Evolutionary conservation across 306 rosid genomes (phyloP).

Genomic region (Amphicarpaea edgeworthii): DNA sequence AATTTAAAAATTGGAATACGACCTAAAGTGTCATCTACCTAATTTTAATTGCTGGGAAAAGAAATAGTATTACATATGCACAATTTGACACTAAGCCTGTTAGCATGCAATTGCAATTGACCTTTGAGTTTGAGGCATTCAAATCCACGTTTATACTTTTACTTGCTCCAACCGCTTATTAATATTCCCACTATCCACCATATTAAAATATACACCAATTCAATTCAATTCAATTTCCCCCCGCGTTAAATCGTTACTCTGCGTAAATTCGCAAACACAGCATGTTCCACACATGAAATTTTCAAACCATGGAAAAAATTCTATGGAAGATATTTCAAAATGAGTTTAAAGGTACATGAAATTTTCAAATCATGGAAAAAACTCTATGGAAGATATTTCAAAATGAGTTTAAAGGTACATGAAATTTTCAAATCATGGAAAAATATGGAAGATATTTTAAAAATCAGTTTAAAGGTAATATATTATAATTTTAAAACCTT

Average conservation of each 20-base stretch:
- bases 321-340: too few species aligned
- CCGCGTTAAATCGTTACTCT: neutral
- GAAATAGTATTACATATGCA: too few species aligned
- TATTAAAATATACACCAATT: constrained; percentile 15
- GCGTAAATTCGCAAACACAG: neutral
- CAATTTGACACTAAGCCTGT: neutral
- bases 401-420: neutral
- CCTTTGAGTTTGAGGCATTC: neutral
- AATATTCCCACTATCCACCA: constrained; percentile 6
- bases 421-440: neutral
- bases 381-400: too few species aligned
- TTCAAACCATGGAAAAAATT: neutral
- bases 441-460: too few species aligned
- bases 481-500: too few species aligned
- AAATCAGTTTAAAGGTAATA: too few species aligned
- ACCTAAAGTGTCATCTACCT: too few species aligned
- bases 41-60: too few species aligned
- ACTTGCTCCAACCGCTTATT: constrained; percentile 31
- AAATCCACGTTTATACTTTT: neutral
- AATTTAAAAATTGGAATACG: too few species aligned
- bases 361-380: neutral
- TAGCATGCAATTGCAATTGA: constrained; percentile 16
- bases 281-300: neutral
- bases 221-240: neutral
- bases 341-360: neutral